Evolutionary conservation across 2,329 filamentous ascomycete species (phyloP), one percentile per base, ranked within the genome.

Genomic region (Alternaria gansuensis): DNA sequence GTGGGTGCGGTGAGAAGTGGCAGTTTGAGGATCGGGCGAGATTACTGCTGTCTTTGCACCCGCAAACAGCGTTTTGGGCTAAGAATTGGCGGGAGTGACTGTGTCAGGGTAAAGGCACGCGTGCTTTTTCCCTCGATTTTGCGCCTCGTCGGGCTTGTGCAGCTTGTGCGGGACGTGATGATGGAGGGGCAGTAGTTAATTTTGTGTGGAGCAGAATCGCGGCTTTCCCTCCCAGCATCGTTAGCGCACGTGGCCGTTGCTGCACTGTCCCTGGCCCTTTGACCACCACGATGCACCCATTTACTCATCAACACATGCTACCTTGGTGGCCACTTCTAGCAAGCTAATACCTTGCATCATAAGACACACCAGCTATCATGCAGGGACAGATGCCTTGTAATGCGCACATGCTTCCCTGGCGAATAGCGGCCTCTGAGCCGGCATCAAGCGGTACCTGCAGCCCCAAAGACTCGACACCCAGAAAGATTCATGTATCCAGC

Each of bases 111-210:
- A 56, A 58, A 58, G 60, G 55, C 63, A 62, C 60, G 54, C 51
- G 55, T 58, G 61, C 49, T 52, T 60, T 51, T 64, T 57, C 54
- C 46, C 54, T 54, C 51, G 59, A 60, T 52, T 52, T 65, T 59
- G 62, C 63, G 65, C 68, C 67, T 66, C 67, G 63, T 68, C 64
- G 67, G 64, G 61, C 67, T 65, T 65, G 63, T 66, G 64, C 68
- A 66, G 63, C 64, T 63, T 69, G 68, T 69, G 67, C 63, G 65
- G 63, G 62, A 61, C 59, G 48, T 59, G 57, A 57, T 54, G 60
- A 54, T 59, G 57, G 56, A 62, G 62, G 60, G 59, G 64, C 54
- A 62, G 43, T 52, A 57, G 53, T 58, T 39, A 60, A 60, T 58
- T 65, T 65, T 66, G 59, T 63, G 60, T 63, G 57, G 53, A 63